Evolutionary conservation across 768 basidiomycete species (phyloP).

Genomic region (Termitomyces sp.): DNA sequence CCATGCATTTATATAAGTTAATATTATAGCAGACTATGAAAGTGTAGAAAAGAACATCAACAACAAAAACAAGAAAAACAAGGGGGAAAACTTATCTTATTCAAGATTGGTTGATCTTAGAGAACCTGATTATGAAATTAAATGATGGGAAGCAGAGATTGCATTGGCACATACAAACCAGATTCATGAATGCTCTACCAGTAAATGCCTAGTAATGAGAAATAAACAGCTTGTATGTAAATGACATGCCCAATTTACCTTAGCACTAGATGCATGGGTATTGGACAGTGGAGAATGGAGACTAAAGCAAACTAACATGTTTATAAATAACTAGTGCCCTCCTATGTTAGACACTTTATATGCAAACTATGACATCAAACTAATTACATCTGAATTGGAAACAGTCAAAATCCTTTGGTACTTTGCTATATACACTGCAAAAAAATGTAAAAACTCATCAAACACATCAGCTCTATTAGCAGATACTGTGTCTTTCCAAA

Average conservation of each 20-base stretch:
- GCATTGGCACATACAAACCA: slow-evolving; percentile 25
- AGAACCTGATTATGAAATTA: slow-evolving; percentile 12
- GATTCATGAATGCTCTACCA: slow-evolving; percentile 26
- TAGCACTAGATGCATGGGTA: slow-evolving; percentile 20
- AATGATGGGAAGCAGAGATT: slow-evolving; percentile 20
- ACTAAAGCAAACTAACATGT: slow-evolving; percentile 14
- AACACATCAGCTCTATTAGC: slow-evolving; percentile 38
- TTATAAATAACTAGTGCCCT: slow-evolving; percentile 27
- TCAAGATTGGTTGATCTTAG: slow-evolving; percentile 31
- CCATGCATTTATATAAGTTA: slow-evolving; percentile 22
- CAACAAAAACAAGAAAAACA: slow-evolving; percentile 13
- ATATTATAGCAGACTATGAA: slow-evolving; percentile 28
- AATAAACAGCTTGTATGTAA: slow-evolving; percentile 26
- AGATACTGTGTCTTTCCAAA: slow-evolving; percentile 12
- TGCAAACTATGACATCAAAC: slow-evolving; percentile 37
- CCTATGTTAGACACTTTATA: slow-evolving; percentile 15
- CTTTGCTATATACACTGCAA: slow-evolving; percentile 33
- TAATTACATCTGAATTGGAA: slow-evolving; percentile 28
- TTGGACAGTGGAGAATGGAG: slow-evolving; percentile 25
- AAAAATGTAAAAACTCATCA: slow-evolving; percentile 31
- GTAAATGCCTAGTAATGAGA: slow-evolving; percentile 19
- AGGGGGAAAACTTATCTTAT: slow-evolving; percentile 25
- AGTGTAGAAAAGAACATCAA: slow-evolving; percentile 2
- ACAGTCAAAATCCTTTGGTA: slow-evolving; percentile 35
- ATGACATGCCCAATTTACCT: slow-evolving; percentile 24